Conservation (phyloP, 2,329 filamentous ascomycete genomes). For the Aureobasidium sp. region DNA sequence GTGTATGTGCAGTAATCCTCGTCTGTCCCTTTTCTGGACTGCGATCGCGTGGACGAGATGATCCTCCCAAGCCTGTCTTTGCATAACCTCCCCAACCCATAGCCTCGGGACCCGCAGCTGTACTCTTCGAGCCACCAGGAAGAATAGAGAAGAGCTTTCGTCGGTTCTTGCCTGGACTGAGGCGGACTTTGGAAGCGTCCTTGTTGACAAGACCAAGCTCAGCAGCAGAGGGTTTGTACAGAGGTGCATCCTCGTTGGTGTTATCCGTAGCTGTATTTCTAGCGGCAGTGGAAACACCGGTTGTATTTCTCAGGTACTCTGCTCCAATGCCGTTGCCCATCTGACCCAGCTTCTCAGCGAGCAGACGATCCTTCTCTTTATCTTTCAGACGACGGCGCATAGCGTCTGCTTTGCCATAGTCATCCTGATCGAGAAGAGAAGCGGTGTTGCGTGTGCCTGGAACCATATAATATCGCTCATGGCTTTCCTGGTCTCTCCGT, state of each 20-base stretch:
- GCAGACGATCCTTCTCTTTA: slow-evolving; percentile 63
- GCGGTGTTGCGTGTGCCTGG: slow-evolving; percentile 40
- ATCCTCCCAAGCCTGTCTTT: slow-evolving; percentile 29
- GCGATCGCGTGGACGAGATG: slow-evolving; percentile 11
- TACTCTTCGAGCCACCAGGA: slow-evolving; percentile 23
- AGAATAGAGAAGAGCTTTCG: slow-evolving; percentile 25
- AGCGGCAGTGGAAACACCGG: slow-evolving; percentile 4
- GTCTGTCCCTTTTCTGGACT: slow-evolving; percentile 25
- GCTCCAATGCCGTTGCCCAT: slow-evolving; percentile 57
- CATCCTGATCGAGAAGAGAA: slow-evolving; percentile 56
- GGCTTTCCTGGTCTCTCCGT: slow-evolving; percentile 26
- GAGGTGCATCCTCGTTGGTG: slow-evolving; percentile 13
- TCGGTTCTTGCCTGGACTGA: slow-evolving; percentile 36
- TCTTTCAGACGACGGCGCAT: slow-evolving; percentile 43
- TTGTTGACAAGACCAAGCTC: slow-evolving; percentile 36
- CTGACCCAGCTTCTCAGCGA: slow-evolving; percentile 58
- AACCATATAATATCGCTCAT: slow-evolving; percentile 17
- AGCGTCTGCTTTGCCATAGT: slow-evolving; percentile 38
- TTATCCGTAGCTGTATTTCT: slow-evolving; percentile 5
- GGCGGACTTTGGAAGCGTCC: slow-evolving; percentile 32
- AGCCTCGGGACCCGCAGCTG: slow-evolving; percentile 24
- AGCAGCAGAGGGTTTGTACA: slow-evolving; percentile 20
- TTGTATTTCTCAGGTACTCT: slow-evolving; percentile 54
- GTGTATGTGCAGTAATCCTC: slow-evolving; percentile 16
- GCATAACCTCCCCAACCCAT: slow-evolving; percentile 41